phyloP scores from a whole-genome alignment of 1,284 basidiomycete species.

The Naganishia liquefaciens region DNA sequence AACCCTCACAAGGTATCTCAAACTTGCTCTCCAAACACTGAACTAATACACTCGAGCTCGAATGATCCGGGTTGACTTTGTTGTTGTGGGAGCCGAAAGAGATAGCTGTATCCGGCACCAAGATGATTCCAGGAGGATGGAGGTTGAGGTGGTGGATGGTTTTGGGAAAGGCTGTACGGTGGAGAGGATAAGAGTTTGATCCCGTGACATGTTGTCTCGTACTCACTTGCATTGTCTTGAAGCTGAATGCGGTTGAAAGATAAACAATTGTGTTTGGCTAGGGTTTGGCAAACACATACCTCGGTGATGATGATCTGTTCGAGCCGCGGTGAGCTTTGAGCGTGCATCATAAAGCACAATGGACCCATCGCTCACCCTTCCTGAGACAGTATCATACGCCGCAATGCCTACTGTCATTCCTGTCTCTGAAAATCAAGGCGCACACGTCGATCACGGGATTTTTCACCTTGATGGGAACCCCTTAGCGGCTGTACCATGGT shows the following conservation, averaged over 20 bases:
- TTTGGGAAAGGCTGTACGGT: slow-evolving; percentile 68
- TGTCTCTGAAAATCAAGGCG: slow-evolving; percentile 9
- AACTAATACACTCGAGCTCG: slow-evolving; percentile 60
- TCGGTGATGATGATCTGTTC: slow-evolving; percentile 41
- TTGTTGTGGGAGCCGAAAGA: slow-evolving; percentile 4
- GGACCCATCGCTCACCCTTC: slow-evolving; percentile 62
- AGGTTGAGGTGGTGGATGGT: slow-evolving; percentile 81
- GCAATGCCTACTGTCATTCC: slow-evolving; percentile 34
- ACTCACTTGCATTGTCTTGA: slow-evolving; percentile 66
- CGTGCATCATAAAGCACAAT: slow-evolving; percentile 23
- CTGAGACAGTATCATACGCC: slow-evolving; percentile 76
- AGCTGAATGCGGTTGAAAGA: slow-evolving; percentile 58
- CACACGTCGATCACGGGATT: neutral
- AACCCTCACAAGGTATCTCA: slow-evolving; percentile 64
- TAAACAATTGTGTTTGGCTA: neutral
- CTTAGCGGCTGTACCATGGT: neutral
- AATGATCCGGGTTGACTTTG: slow-evolving; percentile 15
- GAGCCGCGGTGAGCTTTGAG: slow-evolving; percentile 26
- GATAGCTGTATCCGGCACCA: slow-evolving; percentile 77
- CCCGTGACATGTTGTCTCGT: neutral
- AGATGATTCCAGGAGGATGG: slow-evolving; percentile 67
- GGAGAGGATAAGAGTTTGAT: slow-evolving; percentile 4
- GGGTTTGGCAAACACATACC: slow-evolving; percentile 30
- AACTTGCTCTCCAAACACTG: slow-evolving; percentile 74
- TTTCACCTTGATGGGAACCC: neutral